phyloP scores from a whole-genome alignment of 2,329 filamentous ascomycete genomes.

The Cercospora brassicicola region DNA sequence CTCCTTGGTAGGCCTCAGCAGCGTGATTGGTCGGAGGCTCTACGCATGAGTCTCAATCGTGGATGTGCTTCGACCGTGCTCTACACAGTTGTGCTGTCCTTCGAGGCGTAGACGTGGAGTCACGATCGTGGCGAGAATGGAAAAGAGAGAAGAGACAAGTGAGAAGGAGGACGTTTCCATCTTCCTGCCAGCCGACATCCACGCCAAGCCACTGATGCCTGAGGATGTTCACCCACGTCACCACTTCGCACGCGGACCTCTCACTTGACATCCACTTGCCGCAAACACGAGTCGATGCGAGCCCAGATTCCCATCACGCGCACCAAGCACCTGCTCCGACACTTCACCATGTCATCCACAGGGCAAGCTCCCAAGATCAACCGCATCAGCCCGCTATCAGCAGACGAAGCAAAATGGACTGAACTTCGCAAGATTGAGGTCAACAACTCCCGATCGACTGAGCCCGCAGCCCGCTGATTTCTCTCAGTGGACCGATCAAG shows the following conservation, averaged over 20 bases:
- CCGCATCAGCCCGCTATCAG: constrained; percentile 50
- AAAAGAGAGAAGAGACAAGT: too few relatives aligned
- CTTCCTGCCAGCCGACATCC: not conserved
- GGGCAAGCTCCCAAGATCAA: constrained; percentile 51
- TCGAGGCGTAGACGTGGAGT: too few relatives aligned
- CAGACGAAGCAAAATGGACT: constrained; percentile 58
- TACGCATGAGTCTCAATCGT: too few relatives aligned
- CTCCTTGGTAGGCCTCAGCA: not conserved
- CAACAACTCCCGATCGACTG: not conserved
- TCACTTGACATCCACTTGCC: not conserved
- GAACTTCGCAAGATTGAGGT: constrained; percentile 56
- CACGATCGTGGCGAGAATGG: too few relatives aligned
- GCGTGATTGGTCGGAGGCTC: not conserved
- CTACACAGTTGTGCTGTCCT: too few relatives aligned
- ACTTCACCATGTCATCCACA: constrained; percentile 29
- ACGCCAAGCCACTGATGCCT: not conserved
- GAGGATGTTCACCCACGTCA: not conserved
- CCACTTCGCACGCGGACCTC: not conserved
- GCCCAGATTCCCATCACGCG: constrained; percentile 17
- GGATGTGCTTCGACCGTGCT: too few relatives aligned
- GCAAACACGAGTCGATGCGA: constrained; percentile 1
- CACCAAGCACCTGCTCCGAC: constrained; percentile 22
- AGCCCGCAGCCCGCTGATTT: constrained; percentile 1
- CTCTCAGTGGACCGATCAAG: constrained; percentile 36
- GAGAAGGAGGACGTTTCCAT: too few relatives aligned